Conservation (phyloP, 2,329 filamentous ascomycete genomes). For the Pyrenophora teres region DNA sequence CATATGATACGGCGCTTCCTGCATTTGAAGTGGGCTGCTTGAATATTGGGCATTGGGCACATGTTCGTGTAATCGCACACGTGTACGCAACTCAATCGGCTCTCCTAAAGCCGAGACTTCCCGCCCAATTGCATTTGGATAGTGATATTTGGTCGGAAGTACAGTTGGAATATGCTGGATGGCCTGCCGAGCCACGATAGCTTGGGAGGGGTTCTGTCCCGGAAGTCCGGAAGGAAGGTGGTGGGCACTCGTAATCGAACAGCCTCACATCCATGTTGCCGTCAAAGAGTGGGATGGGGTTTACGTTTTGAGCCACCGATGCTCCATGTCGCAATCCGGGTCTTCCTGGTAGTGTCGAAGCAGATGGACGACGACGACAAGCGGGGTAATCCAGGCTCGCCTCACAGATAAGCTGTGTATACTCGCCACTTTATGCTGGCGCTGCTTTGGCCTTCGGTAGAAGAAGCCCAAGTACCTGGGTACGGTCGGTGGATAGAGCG, state of each 20-base stretch:
- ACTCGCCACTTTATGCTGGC: conserved; percentile 3
- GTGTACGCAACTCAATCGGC: conserved; percentile 11
- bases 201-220: background rate
- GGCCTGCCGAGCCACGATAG: background rate
- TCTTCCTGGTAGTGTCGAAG: background rate
- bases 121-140: background rate
- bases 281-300: background rate
- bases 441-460: conserved; percentile 4
- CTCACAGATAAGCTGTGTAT: conserved; percentile 5
- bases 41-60: conserved; percentile 17
- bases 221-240: background rate
- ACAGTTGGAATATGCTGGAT: background rate
- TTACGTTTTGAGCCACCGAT: background rate
- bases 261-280: conserved; percentile 1
- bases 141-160: background rate
- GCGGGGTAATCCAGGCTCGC: conserved; percentile 15
- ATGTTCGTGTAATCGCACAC: conserved; percentile 15
- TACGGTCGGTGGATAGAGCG: conserved; percentile 5
- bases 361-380: conserved; percentile 11
- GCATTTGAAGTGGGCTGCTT: conserved; percentile 1
- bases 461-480: conserved; percentile 1
- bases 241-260: conserved; percentile 1
- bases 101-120: conserved; percentile 4
- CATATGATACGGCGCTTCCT: conserved; percentile 1
- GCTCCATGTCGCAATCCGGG: background rate